Conservation (phyloP, 2,329 filamentous ascomycete genomes). For the Cladorrhinum sp. region DNA sequence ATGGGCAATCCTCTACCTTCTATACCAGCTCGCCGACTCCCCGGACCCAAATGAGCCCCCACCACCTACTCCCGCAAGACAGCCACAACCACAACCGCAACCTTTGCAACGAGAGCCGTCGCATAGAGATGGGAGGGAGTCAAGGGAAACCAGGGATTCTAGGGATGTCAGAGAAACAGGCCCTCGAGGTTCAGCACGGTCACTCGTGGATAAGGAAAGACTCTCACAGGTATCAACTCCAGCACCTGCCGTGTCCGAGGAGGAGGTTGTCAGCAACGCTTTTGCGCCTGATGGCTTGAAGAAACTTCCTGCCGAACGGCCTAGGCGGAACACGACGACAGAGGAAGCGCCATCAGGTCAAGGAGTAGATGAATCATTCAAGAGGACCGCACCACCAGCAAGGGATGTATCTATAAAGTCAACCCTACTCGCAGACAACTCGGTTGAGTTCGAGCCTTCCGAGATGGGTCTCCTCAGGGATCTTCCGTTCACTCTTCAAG, state of each 20-base stretch:
- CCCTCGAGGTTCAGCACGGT: conserved; percentile 24
- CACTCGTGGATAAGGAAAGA: conserved; percentile 36
- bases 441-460: conserved; percentile 55
- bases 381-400: conserved; percentile 31
- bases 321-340: conserved; percentile 36
- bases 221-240: conserved; percentile 36
- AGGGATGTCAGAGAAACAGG: conserved; percentile 1
- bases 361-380: conserved; percentile 17
- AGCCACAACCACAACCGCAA: conserved; percentile 32
- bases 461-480: conserved; percentile 71
- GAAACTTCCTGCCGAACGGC: conserved; percentile 42
- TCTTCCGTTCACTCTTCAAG: conserved; percentile 88
- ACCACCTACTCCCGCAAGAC: conserved; percentile 41
- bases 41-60: conserved; percentile 53
- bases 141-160: conserved; percentile 7
- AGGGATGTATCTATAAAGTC: conserved; percentile 57
- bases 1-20: conserved; percentile 91
- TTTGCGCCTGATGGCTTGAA: conserved; percentile 53
- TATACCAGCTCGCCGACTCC: conserved; percentile 77
- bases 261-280: conserved; percentile 50
- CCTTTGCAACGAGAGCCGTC: conserved; percentile 9
- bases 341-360: conserved; percentile 27
- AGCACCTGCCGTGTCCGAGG: conserved; percentile 39
- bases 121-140: conserved; percentile 10
- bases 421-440: conserved; percentile 55